Evolutionary conservation across 2,329 filamentous ascomycete genomes (phyloP).

Genomic region (Ceratocystis huliohia): DNA sequence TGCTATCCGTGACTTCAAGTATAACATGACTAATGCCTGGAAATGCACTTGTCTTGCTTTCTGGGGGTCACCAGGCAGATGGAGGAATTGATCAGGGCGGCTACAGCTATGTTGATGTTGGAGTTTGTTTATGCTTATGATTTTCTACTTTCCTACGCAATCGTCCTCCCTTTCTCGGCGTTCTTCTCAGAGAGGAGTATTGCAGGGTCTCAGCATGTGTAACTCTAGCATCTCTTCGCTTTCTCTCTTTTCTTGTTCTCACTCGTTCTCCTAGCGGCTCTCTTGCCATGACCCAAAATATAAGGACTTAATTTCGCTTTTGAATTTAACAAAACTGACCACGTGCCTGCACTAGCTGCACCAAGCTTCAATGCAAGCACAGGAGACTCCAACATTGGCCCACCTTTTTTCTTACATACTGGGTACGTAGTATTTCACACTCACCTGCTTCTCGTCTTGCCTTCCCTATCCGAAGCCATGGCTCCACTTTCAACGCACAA

Average conservation of each 20-base stretch:
- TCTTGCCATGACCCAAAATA: not conserved
- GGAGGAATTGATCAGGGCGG: not conserved
- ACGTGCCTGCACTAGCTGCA: constrained; percentile 1
- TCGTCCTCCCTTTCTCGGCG: not conserved
- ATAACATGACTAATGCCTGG: not conserved
- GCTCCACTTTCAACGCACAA: constrained; percentile 5
- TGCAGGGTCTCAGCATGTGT: not conserved
- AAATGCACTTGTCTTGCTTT: not conserved
- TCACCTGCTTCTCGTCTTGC: not conserved
- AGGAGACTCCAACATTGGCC: not conserved
- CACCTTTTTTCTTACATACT: not conserved
- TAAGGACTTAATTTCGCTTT: no score
- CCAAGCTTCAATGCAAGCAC: not conserved
- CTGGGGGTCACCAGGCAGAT: not conserved
- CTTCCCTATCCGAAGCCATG: not conserved
- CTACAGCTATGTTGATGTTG: not conserved
- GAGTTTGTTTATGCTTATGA: not conserved
- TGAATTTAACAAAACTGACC: not conserved
- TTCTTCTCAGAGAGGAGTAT: not conserved
- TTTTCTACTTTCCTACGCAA: not conserved
- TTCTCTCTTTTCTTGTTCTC: not conserved
- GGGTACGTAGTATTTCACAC: not conserved
- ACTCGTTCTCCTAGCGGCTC: not conserved
- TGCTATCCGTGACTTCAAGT: not conserved
- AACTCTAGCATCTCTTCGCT: not conserved